These are phyloP conservation scores for Globisporangium iwayamae DNA, from an alignment of 352 stramenopile species.

Conservation along the genomic window DNA sequence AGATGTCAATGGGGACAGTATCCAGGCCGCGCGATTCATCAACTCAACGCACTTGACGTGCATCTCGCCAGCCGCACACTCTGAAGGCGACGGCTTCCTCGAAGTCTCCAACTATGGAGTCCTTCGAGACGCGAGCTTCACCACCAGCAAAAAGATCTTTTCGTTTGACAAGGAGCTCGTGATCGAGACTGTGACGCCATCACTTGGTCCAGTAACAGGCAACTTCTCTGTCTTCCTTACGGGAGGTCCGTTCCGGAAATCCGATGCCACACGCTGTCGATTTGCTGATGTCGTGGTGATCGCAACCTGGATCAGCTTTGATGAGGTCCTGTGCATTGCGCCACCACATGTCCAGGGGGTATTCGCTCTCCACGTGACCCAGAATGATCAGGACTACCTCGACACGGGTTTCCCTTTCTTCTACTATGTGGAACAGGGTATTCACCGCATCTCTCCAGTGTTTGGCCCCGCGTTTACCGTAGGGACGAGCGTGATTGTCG, in stretches of 20 bases:
- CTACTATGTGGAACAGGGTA: conserved; percentile 78
- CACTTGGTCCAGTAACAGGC: conserved; percentile 63
- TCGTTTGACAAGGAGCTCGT: conserved; percentile 74
- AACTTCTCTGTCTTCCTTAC: conserved; percentile 88
- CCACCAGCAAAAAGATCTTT: conserved; percentile 47
- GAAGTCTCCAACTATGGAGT: conserved; percentile 72
- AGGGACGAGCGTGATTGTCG: conserved; percentile 83
- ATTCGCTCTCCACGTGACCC: conserved; percentile 82
- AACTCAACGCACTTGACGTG: conserved; percentile 70
- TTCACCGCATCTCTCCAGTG: conserved; percentile 79
- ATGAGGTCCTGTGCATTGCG: conserved; percentile 77
- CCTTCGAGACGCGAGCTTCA: conserved; percentile 32
- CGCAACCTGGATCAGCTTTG: conserved; percentile 57
- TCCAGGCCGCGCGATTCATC: conserved; percentile 44
- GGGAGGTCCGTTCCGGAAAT: conserved; percentile 77
- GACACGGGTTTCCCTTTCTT: conserved; percentile 58
- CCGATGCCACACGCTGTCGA: conserved; percentile 73
- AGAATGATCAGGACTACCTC: conserved; percentile 93
- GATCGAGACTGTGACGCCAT: conserved; percentile 74
- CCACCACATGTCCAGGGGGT: conserved; percentile 60
- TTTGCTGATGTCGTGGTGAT: conserved; percentile 77
- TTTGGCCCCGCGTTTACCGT: conserved; percentile 80
- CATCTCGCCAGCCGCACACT: conserved; percentile 43
- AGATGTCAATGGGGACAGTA: conserved; percentile 21
- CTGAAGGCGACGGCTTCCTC: conserved; percentile 40